A percentile compares a stretch with the other conserved stretches of the same genome.
Evolutionary conservation across 192 early-diverging fungal genomes (phyloP).

Genomic region (Irineochytrium annulatum): DNA sequence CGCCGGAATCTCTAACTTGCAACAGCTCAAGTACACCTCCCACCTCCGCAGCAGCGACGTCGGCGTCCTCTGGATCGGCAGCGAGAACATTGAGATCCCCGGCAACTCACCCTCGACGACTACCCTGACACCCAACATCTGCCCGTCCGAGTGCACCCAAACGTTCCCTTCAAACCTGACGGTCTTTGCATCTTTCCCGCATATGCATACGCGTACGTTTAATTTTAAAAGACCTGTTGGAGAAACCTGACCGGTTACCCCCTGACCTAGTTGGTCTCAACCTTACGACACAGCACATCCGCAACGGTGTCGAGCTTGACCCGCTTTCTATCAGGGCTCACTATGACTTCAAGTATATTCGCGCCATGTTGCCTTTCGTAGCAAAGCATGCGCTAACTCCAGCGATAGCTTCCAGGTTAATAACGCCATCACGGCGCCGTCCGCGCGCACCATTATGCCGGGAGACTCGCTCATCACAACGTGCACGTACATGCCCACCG

Average conservation of each 20-base stretch:
- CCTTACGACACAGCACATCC: slow-evolving; percentile 9
- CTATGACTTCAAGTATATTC: slow-evolving; percentile 21
- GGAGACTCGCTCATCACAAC: slow-evolving; percentile 9
- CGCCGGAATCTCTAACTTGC: neutral
- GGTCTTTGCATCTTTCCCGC: neutral
- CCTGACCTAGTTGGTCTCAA: slow-evolving; percentile 3
- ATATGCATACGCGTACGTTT: neutral
- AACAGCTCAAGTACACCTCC: slow-evolving; percentile 13
- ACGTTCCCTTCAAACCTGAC: slow-evolving; percentile 15
- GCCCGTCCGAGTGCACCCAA: slow-evolving; percentile 16
- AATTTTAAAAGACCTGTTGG: neutral
- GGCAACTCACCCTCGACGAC: slow-evolving; percentile 1
- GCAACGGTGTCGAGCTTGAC: slow-evolving; percentile 2
- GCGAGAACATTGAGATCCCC: slow-evolving; percentile 5
- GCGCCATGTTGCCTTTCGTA: neutral
- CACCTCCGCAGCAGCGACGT: slow-evolving; percentile 10
- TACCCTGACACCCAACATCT: neutral
- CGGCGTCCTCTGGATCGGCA: slow-evolving; percentile 6
- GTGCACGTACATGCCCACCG: slow-evolving; percentile 2
- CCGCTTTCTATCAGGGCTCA: slow-evolving; percentile 1
- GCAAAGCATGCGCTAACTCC: neutral
- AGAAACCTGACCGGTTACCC: neutral
- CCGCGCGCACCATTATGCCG: neutral
- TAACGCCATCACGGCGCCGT: neutral
- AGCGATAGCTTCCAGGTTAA: slow-evolving; percentile 3